These are phyloP conservation scores for Hypoxylon cercidicola DNA, from an alignment of 495 filamentous ascomycete species.

Conservation along the genomic window DNA sequence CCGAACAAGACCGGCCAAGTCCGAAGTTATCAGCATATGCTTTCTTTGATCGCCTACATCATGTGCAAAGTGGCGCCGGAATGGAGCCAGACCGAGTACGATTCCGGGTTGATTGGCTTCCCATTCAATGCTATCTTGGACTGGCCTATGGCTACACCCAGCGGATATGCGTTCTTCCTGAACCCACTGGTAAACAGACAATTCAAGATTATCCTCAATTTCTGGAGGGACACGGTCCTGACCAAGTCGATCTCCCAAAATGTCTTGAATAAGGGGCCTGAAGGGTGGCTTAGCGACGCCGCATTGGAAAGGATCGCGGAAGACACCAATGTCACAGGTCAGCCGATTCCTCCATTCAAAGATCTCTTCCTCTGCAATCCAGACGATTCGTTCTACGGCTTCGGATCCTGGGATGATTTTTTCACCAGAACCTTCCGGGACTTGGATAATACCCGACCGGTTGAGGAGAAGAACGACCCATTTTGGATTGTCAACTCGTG, in stretches of 20 bases:
- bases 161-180: conserved; percentile 66
- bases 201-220: conserved; percentile 65
- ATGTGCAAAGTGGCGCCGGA: conserved; percentile 61
- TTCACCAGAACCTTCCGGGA: conserved; percentile 64
- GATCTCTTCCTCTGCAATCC: conserved; percentile 54
- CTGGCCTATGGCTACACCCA: conserved; percentile 70
- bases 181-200: conserved; percentile 64
- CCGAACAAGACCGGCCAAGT: conserved; percentile 63
- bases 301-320: conserved; percentile 44
- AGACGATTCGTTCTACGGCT: conserved; percentile 52
- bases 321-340: conserved; percentile 14
- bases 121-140: conserved; percentile 64
- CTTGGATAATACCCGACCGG: conserved; percentile 57
- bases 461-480: conserved; percentile 51
- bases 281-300: conserved; percentile 62
- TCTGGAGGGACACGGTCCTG: conserved; percentile 65
- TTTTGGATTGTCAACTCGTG: conserved; percentile 65
- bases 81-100: conserved; percentile 59
- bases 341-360: conserved; percentile 45
- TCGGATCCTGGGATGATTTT: conserved; percentile 71
- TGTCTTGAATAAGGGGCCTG: conserved; percentile 53
- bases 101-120: conserved; percentile 29
- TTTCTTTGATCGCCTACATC: conserved; percentile 62
- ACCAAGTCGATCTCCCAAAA: conserved; percentile 55
- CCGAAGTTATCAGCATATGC: conserved; percentile 62